phyloP scores from a whole-genome alignment of 495 filamentous ascomycete genomes.

The Mytilinidion resinicola region DNA sequence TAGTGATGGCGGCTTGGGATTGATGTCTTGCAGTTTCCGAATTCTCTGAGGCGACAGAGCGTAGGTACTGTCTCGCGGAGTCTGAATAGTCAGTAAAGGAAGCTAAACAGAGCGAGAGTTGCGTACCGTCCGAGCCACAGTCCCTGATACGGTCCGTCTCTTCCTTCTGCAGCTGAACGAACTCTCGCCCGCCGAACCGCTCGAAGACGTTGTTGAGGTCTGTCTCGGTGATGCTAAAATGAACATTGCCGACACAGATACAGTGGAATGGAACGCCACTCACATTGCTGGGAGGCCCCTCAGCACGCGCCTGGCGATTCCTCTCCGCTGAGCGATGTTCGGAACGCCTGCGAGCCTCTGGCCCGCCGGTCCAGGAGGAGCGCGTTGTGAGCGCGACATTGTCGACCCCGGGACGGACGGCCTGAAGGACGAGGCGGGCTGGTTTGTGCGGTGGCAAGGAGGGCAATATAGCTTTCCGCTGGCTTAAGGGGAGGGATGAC shows the following conservation, averaged over 20 bases:
- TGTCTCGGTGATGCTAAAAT: conserved; percentile 97
- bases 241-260: conserved; percentile 98
- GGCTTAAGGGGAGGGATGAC: too few relatives aligned
- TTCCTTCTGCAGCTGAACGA: conserved; percentile 94
- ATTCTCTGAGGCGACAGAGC: too few relatives aligned
- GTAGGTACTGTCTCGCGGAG: too few relatives aligned
- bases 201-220: conserved; percentile 96
- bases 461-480: too few relatives aligned
- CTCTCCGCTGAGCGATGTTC: conserved; percentile 99
- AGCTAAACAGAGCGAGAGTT: background rate
- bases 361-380: too few relatives aligned
- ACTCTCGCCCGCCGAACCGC: conserved; percentile 96
- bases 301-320: conserved; percentile 91
- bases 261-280: conserved; percentile 92
- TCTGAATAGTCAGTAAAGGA: conserved; percentile 48
- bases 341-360: conserved; percentile 98
- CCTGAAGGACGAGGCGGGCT: too few relatives aligned
- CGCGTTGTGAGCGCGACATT: too few relatives aligned
- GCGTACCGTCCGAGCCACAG: conserved; percentile 98
- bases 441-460: too few relatives aligned
- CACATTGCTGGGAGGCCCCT: conserved; percentile 54
- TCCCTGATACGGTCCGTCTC: conserved; percentile 85
- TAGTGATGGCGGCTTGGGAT: too few relatives aligned
- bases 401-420: too few relatives aligned
- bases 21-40: too few relatives aligned